Percentiles rank a stretch among this genome's conserved stretches.
phyloP scores from a whole-genome alignment of 768 basidiomycete species.

The Serendipita sp. region DNA sequence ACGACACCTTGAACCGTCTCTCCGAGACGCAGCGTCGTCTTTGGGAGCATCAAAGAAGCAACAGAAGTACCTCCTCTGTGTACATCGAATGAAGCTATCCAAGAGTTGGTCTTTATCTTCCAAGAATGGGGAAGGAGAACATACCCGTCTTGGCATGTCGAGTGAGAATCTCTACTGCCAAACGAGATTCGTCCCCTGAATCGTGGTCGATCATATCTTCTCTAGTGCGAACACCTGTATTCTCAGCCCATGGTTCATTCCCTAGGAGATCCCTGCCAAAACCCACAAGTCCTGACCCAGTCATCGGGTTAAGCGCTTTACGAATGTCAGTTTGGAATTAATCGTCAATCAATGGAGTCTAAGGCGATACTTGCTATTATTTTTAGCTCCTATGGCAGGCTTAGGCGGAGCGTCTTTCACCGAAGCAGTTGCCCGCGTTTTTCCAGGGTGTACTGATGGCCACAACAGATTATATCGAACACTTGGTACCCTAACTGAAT shows the following conservation, averaged over 20 bases:
- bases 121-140: conserved; percentile 12
- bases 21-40: conserved; percentile 79
- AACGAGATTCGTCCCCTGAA: conserved; percentile 23
- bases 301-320: neutral
- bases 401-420: neutral
- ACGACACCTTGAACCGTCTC: conserved; percentile 85
- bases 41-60: conserved; percentile 81
- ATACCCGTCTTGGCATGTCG: conserved; percentile 77
- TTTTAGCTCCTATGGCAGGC: neutral
- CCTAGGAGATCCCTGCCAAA: neutral
- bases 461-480: conserved; percentile 70
- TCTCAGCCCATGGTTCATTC: neutral
- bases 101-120: neutral
- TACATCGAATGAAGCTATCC: conserved; percentile 79
- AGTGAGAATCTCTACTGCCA: conserved; percentile 80
- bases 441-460: conserved; percentile 34
- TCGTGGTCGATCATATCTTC: neutral
- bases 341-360: neutral
- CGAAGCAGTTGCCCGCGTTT: neutral
- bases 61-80: conserved; percentile 83
- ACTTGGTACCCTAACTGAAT: conserved; percentile 31
- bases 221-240: neutral
- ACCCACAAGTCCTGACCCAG: neutral
- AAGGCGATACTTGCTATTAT: neutral
- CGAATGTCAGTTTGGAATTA: neutral